Conservation (phyloP, 495 filamentous ascomycete genomes). For the Talaromyces borbonicus region DNA sequence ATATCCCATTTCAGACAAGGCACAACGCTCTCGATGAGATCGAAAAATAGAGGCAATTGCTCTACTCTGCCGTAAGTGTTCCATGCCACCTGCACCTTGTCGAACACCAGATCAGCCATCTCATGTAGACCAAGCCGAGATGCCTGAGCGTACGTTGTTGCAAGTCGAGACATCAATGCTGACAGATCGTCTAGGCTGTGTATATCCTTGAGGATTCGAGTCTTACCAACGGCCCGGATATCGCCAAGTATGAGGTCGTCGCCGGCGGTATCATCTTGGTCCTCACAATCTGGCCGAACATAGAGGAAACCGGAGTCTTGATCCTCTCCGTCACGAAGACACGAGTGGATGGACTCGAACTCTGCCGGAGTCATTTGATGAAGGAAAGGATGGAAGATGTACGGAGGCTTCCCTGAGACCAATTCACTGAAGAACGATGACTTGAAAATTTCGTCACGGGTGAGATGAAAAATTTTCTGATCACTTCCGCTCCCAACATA, state of each 20-base stretch:
- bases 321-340: neutral
- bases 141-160: neutral
- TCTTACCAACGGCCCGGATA: neutral
- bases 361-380: neutral
- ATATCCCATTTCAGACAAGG: neutral
- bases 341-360: neutral
- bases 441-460: neutral
- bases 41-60: neutral
- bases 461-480: constrained; percentile 1
- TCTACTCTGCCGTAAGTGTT: neutral
- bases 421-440: neutral
- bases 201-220: neutral
- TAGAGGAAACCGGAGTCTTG: neutral
- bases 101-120: neutral
- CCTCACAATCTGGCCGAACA: neutral
- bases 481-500: neutral
- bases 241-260: neutral
- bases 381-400: neutral
- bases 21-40: neutral
- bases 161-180: neutral
- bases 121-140: neutral
- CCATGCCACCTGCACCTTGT: neutral
- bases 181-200: neutral
- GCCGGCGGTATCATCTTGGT: neutral
- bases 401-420: neutral